Evolutionary conservation across 2,329 filamentous ascomycete species (phyloP).

Genomic region (Ambrosiella cleistominuta): DNA sequence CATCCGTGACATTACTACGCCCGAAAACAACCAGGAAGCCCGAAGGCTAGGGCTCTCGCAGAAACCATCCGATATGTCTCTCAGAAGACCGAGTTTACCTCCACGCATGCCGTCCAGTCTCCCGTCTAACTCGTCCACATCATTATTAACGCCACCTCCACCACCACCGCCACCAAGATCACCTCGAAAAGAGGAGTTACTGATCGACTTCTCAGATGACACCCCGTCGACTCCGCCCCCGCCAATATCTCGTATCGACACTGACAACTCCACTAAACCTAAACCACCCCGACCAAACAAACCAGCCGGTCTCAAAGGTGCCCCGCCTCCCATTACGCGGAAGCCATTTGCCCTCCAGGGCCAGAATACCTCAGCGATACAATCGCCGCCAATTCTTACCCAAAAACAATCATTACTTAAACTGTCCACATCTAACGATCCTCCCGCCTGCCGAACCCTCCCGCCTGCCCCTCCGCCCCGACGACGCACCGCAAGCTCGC

Average conservation of each 20-base stretch:
- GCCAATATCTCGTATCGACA: background rate
- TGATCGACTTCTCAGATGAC: slow-evolving; percentile 39
- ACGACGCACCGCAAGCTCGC: slow-evolving; percentile 15
- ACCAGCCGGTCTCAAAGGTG: slow-evolving; percentile 35
- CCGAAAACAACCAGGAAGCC: slow-evolving; percentile 28
- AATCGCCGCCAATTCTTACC: slow-evolving; percentile 20
- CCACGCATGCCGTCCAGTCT: background rate
- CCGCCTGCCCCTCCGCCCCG: slow-evolving; percentile 24
- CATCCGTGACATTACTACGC: slow-evolving; percentile 86
- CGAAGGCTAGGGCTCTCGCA: background rate
- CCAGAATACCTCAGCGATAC: background rate
- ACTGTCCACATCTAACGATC: slow-evolving; percentile 11
- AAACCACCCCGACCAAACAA: slow-evolving; percentile 38
- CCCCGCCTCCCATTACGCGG: slow-evolving; percentile 4
- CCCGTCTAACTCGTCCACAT: background rate
- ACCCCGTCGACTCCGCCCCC: slow-evolving; percentile 5
- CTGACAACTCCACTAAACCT: slow-evolving; percentile 16
- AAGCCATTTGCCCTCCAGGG: slow-evolving; percentile 1
- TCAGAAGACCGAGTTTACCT: slow-evolving; percentile 2
- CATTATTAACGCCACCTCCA: background rate
- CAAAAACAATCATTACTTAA: slow-evolving; percentile 17
- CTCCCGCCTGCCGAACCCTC: slow-evolving; percentile 12
- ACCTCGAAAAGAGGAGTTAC: slow-evolving; percentile 32
- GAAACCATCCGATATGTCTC: background rate
- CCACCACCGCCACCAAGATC: slow-evolving; percentile 13